phyloP scores from a whole-genome alignment of 73 alveolate genomes.

The Tetrahymena borealis region DNA sequence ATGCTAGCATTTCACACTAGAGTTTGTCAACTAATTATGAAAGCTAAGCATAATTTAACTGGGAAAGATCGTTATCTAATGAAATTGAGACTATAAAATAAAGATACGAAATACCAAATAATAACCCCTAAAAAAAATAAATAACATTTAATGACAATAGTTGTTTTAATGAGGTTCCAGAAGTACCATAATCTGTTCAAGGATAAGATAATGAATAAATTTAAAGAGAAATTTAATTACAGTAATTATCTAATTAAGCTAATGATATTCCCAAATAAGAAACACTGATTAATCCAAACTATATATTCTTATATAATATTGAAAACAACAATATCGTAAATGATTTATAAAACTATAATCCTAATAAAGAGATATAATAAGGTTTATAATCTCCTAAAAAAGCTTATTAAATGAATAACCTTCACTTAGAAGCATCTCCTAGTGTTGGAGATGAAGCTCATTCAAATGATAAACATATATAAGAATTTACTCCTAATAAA shows the following conservation, averaged over 20 bases:
- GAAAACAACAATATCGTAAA: not conserved
- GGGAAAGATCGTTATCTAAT: not conserved
- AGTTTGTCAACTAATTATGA: not conserved
- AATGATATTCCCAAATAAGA: not conserved
- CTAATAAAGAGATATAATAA: not conserved
- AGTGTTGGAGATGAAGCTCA: not conserved
- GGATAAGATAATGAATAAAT: not conserved
- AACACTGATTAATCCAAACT: not conserved
- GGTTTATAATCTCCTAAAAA: not conserved
- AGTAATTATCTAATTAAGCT: not conserved
- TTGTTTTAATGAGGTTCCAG: too few species aligned
- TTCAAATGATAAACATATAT: not conserved
- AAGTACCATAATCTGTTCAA: too few species aligned
- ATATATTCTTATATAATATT: not conserved
- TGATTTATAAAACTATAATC: not conserved
- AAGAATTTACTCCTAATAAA: not conserved
- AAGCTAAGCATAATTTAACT: not conserved
- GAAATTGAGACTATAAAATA: not conserved
- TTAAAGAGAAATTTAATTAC: not conserved
- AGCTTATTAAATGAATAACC: not conserved
- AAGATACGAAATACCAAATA: not conserved
- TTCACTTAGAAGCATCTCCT: not conserved
- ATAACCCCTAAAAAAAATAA: not conserved
- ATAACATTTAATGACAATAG: too few species aligned
- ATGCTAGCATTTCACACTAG: not conserved